phyloP scores from a whole-genome alignment of 2,329 filamentous ascomycete genomes.

The Periconia macrospinosa region DNA sequence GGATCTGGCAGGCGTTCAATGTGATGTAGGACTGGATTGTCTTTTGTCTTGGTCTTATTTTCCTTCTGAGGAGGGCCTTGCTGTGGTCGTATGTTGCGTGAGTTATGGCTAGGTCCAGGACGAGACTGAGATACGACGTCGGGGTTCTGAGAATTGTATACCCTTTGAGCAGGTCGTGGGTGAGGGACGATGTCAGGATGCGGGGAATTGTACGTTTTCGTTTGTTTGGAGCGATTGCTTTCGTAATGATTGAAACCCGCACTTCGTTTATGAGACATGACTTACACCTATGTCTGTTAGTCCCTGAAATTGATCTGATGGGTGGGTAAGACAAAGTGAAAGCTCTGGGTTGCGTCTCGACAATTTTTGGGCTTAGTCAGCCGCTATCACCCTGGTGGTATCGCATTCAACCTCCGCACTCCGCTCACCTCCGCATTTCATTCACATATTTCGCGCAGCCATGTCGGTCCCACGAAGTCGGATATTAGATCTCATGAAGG shows the following conservation, averaged over 20 bases:
- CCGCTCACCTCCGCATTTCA: constrained; percentile 12
- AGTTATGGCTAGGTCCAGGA: not conserved
- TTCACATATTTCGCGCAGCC: constrained; percentile 14
- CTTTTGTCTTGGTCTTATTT: constrained; percentile 6
- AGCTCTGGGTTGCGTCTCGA: not conserved
- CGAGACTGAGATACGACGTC: not conserved
- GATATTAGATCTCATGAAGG: constrained; percentile 76
- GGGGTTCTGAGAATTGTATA: not conserved
- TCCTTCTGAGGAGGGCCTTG: not conserved
- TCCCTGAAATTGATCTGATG: not conserved
- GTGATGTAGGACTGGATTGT: constrained; percentile 8
- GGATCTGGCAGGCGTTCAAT: constrained; percentile 15
- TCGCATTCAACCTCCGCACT: constrained; percentile 1
- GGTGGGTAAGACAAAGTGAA: not conserved
- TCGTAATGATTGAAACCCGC: constrained; percentile 24
- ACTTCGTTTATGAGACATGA: constrained; percentile 26
- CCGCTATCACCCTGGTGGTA: constrained; percentile 14
- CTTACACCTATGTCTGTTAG: not conserved
- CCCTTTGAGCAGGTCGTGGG: too few relatives aligned
- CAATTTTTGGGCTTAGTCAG: not conserved
- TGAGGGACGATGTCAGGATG: not conserved
- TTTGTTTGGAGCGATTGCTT: constrained; percentile 18
- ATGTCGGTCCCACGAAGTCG: constrained; percentile 58
- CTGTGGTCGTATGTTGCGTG: not conserved
- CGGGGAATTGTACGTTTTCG: constrained; percentile 1